These are phyloP conservation scores for Meyerozyma carpophila DNA, from an alignment of 1,139 yeast genomes.

Conservation along the genomic window DNA sequence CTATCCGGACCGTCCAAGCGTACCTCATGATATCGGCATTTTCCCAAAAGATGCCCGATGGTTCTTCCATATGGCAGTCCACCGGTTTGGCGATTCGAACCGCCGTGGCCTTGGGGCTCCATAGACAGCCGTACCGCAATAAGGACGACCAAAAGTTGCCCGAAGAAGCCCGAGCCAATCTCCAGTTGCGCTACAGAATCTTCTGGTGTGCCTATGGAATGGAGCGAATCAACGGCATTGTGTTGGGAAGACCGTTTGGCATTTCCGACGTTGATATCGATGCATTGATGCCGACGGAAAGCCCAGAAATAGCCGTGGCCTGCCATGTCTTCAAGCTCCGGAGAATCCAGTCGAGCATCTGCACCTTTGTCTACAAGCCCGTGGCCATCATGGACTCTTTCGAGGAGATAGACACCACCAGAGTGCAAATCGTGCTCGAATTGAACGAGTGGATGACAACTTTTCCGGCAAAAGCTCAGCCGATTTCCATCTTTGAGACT, in stretches of 20 bases:
- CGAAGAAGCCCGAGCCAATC: background rate
- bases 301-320: background rate
- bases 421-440: background rate
- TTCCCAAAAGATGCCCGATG: background rate
- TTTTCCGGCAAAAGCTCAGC: background rate
- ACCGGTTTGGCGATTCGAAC: background rate
- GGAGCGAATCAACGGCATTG: background rate
- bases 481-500: background rate
- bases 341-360: constrained; percentile 13
- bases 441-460: background rate
- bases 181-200: background rate
- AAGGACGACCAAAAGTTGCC: background rate
- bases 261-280: background rate
- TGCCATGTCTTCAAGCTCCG: background rate
- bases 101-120: background rate
- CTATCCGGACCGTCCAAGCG: background rate
- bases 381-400: background rate
- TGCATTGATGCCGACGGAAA: background rate
- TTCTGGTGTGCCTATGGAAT: background rate
- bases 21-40: background rate
- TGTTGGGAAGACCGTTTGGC: background rate
- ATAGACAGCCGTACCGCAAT: background rate
- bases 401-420: background rate
- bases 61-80: background rate
- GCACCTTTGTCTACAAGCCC: background rate